Evolutionary conservation across 2,329 filamentous ascomycete genomes (phyloP).

Genomic region (Colletotrichum melonis): DNA sequence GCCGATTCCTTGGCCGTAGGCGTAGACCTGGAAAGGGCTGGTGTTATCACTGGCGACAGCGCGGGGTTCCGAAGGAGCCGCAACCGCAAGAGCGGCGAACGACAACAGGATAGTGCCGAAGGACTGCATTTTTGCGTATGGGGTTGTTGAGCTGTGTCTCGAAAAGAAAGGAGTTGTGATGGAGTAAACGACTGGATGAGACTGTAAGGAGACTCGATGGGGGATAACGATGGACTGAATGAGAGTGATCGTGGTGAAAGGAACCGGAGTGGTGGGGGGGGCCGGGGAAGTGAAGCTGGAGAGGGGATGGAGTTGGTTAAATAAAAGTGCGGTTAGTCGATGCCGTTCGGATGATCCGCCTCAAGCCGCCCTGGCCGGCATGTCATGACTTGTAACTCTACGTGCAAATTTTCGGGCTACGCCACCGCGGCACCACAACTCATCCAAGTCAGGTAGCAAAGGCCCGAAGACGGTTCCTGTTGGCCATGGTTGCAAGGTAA

Average conservation of each 20-base stretch:
- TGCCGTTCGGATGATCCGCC: background rate
- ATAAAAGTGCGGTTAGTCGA: background rate
- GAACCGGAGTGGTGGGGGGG: background rate
- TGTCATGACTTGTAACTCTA: background rate
- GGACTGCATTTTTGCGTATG: constrained; percentile 5
- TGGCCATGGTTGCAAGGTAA: too few relatives aligned
- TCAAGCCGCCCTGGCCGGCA: constrained; percentile 1
- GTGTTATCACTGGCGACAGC: constrained; percentile 14
- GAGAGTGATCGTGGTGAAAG: background rate
- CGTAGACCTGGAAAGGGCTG: constrained; percentile 41
- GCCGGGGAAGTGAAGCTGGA: background rate
- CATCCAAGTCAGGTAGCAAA: background rate
- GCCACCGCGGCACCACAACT: background rate
- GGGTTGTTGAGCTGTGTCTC: background rate
- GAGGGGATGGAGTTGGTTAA: constrained; percentile 6
- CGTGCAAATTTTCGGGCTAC: background rate
- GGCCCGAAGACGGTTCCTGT: background rate
- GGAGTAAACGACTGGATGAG: constrained; percentile 10
- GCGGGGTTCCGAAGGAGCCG: constrained; percentile 21
- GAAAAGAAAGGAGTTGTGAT: background rate
- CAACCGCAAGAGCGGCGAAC: constrained; percentile 20
- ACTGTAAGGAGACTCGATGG: background rate
- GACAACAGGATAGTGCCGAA: constrained; percentile 11
- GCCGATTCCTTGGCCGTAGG: constrained; percentile 41
- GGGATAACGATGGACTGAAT: constrained; percentile 5